Percentiles rank a stretch among this genome's conserved stretches.
Evolutionary conservation across 2,329 filamentous ascomycete genomes (phyloP).

Genomic region (Cordyceps cicadae): DNA sequence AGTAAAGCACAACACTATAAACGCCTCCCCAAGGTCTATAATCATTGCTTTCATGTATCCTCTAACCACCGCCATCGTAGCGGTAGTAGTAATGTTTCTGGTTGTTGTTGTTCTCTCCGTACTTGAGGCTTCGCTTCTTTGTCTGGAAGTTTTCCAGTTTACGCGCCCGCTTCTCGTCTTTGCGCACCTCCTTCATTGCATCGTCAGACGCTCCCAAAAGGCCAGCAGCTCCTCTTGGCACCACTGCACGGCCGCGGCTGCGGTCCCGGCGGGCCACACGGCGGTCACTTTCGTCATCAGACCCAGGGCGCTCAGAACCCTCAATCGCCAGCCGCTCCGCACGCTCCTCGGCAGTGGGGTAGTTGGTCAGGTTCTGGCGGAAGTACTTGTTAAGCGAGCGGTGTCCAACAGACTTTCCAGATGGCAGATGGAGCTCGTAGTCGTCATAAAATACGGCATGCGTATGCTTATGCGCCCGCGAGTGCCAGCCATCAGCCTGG

Average conservation of each 20-base stretch:
- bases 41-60: background rate
- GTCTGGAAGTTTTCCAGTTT: conserved; percentile 55
- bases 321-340: conserved; percentile 58
- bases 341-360: conserved; percentile 72
- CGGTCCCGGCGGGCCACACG: conserved; percentile 28
- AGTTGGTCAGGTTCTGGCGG: conserved; percentile 81
- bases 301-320: conserved; percentile 20
- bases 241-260: conserved; percentile 44
- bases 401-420: conserved; percentile 82
- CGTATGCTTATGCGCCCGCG: conserved; percentile 65
- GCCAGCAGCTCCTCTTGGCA: conserved; percentile 63
- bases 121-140: conserved; percentile 57
- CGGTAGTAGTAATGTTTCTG: conserved; percentile 56
- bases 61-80: conserved; percentile 36
- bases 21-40: conserved; percentile 8
- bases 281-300: conserved; percentile 29
- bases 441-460: conserved; percentile 84
- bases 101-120: conserved; percentile 67
- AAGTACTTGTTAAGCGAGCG: conserved; percentile 81
- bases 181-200: conserved; percentile 61
- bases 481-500: conserved; percentile 70
- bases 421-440: conserved; percentile 86
- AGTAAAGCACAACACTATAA: conserved; percentile 1
- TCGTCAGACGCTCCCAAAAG: conserved; percentile 70
- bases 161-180: conserved; percentile 60